Base-by-base conservation (phyloP, 169 alveolate genomes). In the Theileria orientalis region DNA sequence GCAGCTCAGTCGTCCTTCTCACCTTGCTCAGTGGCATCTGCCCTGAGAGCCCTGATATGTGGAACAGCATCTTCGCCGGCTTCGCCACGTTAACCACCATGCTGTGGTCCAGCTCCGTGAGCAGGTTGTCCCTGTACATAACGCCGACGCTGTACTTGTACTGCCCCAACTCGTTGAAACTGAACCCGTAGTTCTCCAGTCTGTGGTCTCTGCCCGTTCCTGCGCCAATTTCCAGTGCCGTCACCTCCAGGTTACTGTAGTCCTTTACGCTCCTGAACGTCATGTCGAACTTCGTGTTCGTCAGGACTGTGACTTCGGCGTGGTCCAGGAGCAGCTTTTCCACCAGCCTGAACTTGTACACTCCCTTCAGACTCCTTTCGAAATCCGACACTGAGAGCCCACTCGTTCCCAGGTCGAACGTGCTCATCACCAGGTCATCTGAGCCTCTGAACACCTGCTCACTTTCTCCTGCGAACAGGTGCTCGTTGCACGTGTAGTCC, bases 261-360 rank as follows among this genome's bases (percentile, higher is more conserved):
- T n/a, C 21, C 6, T 29, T 56, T 6, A 56, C 37, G 37, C 21
- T 56, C 66, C 21, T 32, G 21, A 56, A 56, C 2, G 44, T 16
- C 25, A 56, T 40, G 13, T 56, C 66, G 19, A 56, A 56, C 41
- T 56, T 56, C 3, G 66, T 56, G 19, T 40, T 32, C 37, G 66
- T 25, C 2, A 56, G 16, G 23, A 56, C 41, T 56, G 42, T 30
- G 6, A 56, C 19, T 9, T 23, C 1, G 16, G 19, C 42, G 33
- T 29, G 21, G 66, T 40, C 21, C 66, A 56, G 19, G 6, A 56
- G 7, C 6, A 32, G 66, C 19, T 56, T 56, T 16, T 56, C 37
- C 14, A 37, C 32, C 44, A 56, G 37, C 21, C 21, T 30, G 13
- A 56, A 56, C 66, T 56, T 56, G 42, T 29, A 56, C 14, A 23